Evolutionary conservation across 2,329 filamentous ascomycete species (phyloP), one percentile per base, ranked within the genome.

Genomic region (Neonectria hederae): DNA sequence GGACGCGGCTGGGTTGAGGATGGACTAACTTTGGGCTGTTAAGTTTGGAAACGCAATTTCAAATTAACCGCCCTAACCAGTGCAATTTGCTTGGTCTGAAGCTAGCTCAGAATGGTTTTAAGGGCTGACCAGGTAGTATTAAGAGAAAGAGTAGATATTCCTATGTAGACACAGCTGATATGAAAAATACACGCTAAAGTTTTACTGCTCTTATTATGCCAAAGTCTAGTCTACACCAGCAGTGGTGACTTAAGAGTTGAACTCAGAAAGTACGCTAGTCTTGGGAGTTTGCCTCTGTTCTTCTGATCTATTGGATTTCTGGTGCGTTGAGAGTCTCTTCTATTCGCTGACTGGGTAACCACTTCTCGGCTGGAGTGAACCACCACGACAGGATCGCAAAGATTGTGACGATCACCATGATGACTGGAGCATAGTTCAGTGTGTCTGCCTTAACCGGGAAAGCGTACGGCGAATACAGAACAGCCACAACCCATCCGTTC

Each of bases 351-450:
- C 74, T 77, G 1, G 83, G 83, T 49, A 85, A 70, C 82, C 83
- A 85, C 1, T 76, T 74, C 4, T 81, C 80, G 46, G 81, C 78
- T 0, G 83, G 82, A 65, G 82, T 81, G n/a, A 83, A 38, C 72
- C 80, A 82, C 78, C 82, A 84, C 9, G 82, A 83, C 22, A 83
- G 59, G 17, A 84, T 55, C 0, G 83, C 83, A 42, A 85, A 76
- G 35, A 85, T 79, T 0, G 83, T 86, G 4, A 84, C 82, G 2
- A 75, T 78, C 3, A 71, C 80, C 82, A 86, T 84, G 62, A 85
- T 85, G 13, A 85, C 82, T 0, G 83, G 83, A 0, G 83, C 83
- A 76, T 83, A 84, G 63, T 84, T 84, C 14, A 84, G 64, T 6
- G 76, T 83, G 19, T 77, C 70, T 1, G 77, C 81, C 0, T 73